These are phyloP conservation scores for Boletus tylopilopsis DNA, from an alignment of 768 basidiomycete genomes.

Conservation along the genomic window DNA sequence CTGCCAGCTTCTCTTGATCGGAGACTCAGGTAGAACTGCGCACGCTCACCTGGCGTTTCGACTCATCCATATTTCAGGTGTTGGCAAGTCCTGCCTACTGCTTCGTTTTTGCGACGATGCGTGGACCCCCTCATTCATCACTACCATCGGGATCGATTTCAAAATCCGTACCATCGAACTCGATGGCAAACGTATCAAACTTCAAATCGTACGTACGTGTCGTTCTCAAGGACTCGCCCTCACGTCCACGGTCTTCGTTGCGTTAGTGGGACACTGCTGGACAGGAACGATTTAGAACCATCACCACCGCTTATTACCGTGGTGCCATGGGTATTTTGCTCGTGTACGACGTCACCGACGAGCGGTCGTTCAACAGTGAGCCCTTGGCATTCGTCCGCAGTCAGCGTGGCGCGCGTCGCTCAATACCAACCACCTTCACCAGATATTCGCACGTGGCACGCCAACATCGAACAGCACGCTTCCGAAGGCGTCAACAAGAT, in stretches of 20 bases:
- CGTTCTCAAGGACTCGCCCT: neutral
- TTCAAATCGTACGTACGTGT: constrained; percentile 81
- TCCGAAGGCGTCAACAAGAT: constrained; percentile 99
- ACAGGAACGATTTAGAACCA: constrained; percentile 97
- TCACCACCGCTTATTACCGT: constrained; percentile 98
- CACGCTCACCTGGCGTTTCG: neutral
- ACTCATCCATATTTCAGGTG: constrained; percentile 49
- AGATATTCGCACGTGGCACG: constrained; percentile 99
- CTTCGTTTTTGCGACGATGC: constrained; percentile 98
- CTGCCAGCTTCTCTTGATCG: constrained; percentile 84
- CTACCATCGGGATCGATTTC: constrained; percentile 99
- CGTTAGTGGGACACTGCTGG: constrained; percentile 97
- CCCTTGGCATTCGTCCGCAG: constrained; percentile 23
- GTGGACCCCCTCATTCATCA: constrained; percentile 99
- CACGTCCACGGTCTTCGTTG: neutral
- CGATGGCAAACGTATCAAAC: constrained; percentile 95
- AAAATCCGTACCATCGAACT: constrained; percentile 99
- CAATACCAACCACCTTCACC: constrained; percentile 3
- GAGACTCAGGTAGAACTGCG: constrained; percentile 73
- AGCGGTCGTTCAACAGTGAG: constrained; percentile 93
- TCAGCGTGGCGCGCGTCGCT: constrained; percentile 8
- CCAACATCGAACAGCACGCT: constrained; percentile 97
- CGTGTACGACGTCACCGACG: constrained; percentile 98
- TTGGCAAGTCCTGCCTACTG: constrained; percentile 95
- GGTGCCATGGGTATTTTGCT: constrained; percentile 98